Evolutionary conservation across 1,284 basidiomycete species (phyloP).

Genomic region (Paramarasmius palmivorus): DNA sequence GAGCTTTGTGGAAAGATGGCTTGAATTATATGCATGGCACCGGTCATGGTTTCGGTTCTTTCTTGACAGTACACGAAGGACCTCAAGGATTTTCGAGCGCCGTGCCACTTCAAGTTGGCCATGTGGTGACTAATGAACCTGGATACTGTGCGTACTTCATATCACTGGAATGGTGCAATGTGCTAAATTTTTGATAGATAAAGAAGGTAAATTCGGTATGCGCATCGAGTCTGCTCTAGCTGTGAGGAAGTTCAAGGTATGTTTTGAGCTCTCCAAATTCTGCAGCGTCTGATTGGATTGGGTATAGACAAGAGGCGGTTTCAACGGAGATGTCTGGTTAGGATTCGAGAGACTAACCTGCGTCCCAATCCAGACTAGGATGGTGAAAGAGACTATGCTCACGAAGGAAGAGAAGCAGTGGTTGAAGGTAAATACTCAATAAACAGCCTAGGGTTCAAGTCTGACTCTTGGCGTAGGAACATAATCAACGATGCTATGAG

Average conservation of each 20-base stretch:
- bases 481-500: constrained; percentile 80
- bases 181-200: constrained; percentile 48
- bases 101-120: constrained; percentile 74
- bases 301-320: constrained; percentile 65
- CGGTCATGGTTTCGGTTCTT: constrained; percentile 82
- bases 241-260: constrained; percentile 68
- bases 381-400: constrained; percentile 86
- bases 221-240: constrained; percentile 85
- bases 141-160: constrained; percentile 68
- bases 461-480: constrained; percentile 48
- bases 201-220: constrained; percentile 84
- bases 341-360: constrained; percentile 88
- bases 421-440: constrained; percentile 66
- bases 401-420: constrained; percentile 86
- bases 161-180: constrained; percentile 15
- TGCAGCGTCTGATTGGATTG: background rate
- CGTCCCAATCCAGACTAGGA: constrained; percentile 91
- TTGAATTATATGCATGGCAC: constrained; percentile 86
- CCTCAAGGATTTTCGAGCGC: constrained; percentile 70
- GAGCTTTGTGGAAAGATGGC: constrained; percentile 87
- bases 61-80: constrained; percentile 79
- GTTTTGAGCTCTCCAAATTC: constrained; percentile 22
- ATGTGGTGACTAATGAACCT: constrained; percentile 88
- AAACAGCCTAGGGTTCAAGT: constrained; percentile 3
- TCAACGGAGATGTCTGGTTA: constrained; percentile 77